Evolutionary conservation across 1,139 yeast species (phyloP).

Genomic region (Protomyces arabidopsidicola): DNA sequence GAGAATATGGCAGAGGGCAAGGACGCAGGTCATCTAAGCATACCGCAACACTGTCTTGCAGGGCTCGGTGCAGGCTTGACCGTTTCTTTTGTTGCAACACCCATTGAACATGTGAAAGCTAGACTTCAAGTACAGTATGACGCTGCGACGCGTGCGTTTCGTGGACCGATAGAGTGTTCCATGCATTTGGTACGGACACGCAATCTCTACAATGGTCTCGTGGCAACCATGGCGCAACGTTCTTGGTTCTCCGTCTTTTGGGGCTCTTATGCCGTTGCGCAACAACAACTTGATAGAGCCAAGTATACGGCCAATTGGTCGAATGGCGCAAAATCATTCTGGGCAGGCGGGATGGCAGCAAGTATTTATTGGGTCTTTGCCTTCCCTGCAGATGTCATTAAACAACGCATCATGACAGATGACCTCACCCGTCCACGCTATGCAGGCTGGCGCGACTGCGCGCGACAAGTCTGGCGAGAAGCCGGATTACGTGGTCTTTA

Average conservation of each 20-base stretch:
- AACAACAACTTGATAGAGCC: constrained; percentile 63
- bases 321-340: constrained; percentile 69
- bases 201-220: constrained; percentile 38
- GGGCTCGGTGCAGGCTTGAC: constrained; percentile 82
- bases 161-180: constrained; percentile 65
- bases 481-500: constrained; percentile 50
- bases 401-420: constrained; percentile 82
- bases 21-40: constrained; percentile 51
- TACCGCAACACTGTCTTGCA: constrained; percentile 69
- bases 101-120: constrained; percentile 80
- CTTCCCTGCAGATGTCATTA: constrained; percentile 83
- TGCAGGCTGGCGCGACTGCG: constrained; percentile 50
- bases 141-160: constrained; percentile 59
- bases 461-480: constrained; percentile 53
- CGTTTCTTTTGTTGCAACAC: constrained; percentile 89
- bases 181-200: constrained; percentile 35
- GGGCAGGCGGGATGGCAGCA: constrained; percentile 87
- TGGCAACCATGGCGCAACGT: constrained; percentile 83
- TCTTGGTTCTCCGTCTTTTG: constrained; percentile 88
- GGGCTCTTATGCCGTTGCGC: constrained; percentile 83
- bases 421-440: constrained; percentile 65
- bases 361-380: constrained; percentile 80
- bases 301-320: constrained; percentile 44
- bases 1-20: constrained; percentile 57
- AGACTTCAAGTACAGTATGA: constrained; percentile 86